These are phyloP conservation scores for Leavenworthia alabamica DNA, from an alignment of 345 rosid species.

Conservation along the genomic window DNA sequence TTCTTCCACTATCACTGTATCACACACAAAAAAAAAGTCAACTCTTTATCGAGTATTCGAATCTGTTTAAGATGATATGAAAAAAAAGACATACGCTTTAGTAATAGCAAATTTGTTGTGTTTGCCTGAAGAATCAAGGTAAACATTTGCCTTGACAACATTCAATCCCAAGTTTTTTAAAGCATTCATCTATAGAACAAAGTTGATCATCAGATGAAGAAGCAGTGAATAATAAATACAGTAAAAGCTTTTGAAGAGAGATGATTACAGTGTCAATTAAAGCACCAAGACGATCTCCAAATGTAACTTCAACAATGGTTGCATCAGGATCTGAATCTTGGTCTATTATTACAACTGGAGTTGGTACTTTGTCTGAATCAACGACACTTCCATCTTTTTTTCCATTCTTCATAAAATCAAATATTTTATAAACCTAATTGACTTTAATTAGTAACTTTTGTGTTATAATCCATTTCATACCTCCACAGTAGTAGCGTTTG, in stretches of 20 bases:
- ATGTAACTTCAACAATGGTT: slow-evolving; percentile 77
- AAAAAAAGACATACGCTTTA: slow-evolving; percentile 62
- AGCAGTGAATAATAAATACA: no score
- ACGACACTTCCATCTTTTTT: slow-evolving; percentile 53
- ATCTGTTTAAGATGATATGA: neutral
- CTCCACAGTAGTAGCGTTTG: slow-evolving; percentile 69
- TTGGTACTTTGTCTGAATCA: slow-evolving; percentile 64
- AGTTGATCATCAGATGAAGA: neutral
- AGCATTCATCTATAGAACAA: slow-evolving; percentile 75
- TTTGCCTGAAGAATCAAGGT: slow-evolving; percentile 88
- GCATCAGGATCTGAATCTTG: slow-evolving; percentile 91
- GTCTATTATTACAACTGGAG: slow-evolving; percentile 88
- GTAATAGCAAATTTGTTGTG: slow-evolving; percentile 86
- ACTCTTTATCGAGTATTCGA: neutral
- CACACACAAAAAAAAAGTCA: neutral
- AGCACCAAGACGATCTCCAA: slow-evolving; percentile 98
- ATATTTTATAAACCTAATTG: neutral
- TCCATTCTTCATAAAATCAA: slow-evolving; percentile 24
- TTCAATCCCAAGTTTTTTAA: slow-evolving; percentile 86
- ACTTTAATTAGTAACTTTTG: neutral
- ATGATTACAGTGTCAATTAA: slow-evolving; percentile 73
- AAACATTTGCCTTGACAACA: slow-evolving; percentile 90
- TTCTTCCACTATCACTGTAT: slow-evolving; percentile 78
- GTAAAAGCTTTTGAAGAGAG: neutral
- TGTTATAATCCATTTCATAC: slow-evolving; percentile 33